Evolutionary conservation across 2,329 filamentous ascomycete species (phyloP).

Genomic region (Pleoardoris graminearum): DNA sequence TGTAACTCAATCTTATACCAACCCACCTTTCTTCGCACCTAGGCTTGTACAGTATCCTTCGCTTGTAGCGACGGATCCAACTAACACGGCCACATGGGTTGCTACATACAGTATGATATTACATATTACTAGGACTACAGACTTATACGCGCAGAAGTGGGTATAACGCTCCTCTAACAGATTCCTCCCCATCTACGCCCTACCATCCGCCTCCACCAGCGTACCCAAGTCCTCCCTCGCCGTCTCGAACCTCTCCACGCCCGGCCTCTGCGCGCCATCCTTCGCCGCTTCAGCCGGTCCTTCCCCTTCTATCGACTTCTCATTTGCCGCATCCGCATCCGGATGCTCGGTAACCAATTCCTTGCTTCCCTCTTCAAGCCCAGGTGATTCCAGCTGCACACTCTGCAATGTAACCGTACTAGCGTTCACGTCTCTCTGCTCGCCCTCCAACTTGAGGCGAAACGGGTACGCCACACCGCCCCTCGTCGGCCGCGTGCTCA

Average conservation of each 20-base stretch:
- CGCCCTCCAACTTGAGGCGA: slow-evolving; percentile 59
- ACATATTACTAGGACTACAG: no score
- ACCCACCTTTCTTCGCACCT: no score
- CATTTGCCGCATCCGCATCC: slow-evolving; percentile 10
- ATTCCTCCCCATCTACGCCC: no score
- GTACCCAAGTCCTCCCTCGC: no score
- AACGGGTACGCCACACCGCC: slow-evolving; percentile 75
- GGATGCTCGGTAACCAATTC: slow-evolving; percentile 10
- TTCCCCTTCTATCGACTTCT: slow-evolving; percentile 14
- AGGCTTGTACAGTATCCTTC: no score
- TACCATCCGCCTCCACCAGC: no score
- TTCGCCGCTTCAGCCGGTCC: background rate
- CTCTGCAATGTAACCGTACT: slow-evolving; percentile 69
- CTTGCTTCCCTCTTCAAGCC: slow-evolving; percentile 20
- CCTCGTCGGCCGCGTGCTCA: slow-evolving; percentile 66
- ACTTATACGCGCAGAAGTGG: no score
- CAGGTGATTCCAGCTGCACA: slow-evolving; percentile 29
- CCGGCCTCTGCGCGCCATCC: slow-evolving; percentile 25
- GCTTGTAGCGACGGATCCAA: no score
- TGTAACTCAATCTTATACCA: no score
- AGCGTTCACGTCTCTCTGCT: slow-evolving; percentile 58
- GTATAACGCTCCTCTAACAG: no score
- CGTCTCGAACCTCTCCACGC: background rate
- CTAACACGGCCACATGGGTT: no score
- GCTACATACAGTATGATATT: no score